These are phyloP conservation scores for Populus trichocarpa DNA, from an alignment of 441 rosid species.

Conservation along the genomic window DNA sequence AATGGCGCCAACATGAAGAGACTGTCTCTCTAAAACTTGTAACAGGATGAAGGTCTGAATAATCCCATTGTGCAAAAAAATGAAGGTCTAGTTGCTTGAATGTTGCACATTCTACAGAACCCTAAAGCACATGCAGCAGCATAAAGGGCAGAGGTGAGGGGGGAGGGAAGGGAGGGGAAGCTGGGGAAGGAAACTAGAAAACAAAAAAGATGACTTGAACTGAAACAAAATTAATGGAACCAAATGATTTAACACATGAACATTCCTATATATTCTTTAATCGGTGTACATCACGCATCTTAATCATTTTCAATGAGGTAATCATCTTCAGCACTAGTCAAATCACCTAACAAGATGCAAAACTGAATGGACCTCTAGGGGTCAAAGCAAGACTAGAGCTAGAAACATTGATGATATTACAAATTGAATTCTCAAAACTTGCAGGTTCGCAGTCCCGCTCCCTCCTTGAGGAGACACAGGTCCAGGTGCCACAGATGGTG, in stretches of 20 bases:
- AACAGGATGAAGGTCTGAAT: background rate
- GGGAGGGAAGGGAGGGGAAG: background rate
- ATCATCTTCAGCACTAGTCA: background rate
- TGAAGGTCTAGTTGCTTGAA: background rate
- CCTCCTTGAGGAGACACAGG: slow-evolving; percentile 62
- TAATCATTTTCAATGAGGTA: background rate
- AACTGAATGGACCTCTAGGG: background rate
- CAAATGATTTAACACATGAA: background rate
- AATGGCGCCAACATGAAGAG: too few species aligned
- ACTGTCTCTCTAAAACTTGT: background rate
- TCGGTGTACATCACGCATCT: background rate
- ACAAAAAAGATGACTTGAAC: background rate
- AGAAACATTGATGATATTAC: slow-evolving; percentile 31
- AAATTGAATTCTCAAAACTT: slow-evolving; percentile 26
- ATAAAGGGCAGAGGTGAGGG: background rate
- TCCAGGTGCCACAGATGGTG: slow-evolving; percentile 56
- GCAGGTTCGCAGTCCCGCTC: slow-evolving; percentile 29
- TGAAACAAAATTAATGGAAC: background rate
- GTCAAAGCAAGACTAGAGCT: slow-evolving; percentile 25
- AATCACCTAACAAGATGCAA: background rate
- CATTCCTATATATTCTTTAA: background rate
- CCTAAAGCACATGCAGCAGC: background rate
- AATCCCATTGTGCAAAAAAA: background rate
- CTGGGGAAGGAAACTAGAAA: background rate
- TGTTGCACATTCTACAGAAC: background rate